These are phyloP conservation scores for Chaetomium sp. DNA, from an alignment of 2,329 filamentous ascomycete species.

Conservation along the genomic window DNA sequence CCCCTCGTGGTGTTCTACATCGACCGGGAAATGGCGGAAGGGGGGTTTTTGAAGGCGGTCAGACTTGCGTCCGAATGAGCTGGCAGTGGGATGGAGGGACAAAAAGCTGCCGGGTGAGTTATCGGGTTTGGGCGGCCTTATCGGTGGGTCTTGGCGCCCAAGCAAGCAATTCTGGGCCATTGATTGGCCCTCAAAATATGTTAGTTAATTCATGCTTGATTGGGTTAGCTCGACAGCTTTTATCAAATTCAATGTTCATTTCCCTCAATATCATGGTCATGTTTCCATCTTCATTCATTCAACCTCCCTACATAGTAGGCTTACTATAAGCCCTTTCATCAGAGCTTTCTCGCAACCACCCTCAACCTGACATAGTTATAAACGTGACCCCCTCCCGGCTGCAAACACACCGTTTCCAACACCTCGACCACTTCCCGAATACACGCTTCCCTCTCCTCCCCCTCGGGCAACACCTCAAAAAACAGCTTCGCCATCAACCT, in stretches of 20 bases:
- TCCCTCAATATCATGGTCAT: background rate
- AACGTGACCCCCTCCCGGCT: constrained; percentile 50
- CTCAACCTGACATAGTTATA: constrained; percentile 50
- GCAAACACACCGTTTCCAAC: constrained; percentile 47
- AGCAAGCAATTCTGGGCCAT: background rate
- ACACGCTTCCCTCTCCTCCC: constrained; percentile 41
- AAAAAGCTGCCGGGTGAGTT: constrained; percentile 2
- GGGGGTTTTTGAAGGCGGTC: background rate
- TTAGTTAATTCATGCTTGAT: background rate
- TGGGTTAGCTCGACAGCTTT: background rate
- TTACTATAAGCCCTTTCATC: background rate
- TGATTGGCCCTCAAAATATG: constrained; percentile 11
- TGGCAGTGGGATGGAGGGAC: background rate
- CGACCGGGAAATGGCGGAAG: background rate
- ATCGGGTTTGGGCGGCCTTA: constrained; percentile 10
- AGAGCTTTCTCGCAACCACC: constrained; percentile 33
- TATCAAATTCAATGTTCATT: background rate
- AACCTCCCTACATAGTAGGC: background rate
- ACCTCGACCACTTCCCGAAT: constrained; percentile 49
- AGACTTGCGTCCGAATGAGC: background rate
- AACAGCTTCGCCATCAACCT: constrained; percentile 55
- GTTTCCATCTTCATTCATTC: background rate
- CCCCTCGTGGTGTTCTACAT: background rate
- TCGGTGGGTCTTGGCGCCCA: constrained; percentile 5
- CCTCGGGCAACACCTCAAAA: constrained; percentile 44